Conservation (phyloP, 2,329 filamentous ascomycete genomes). For the Coniella lustricola region DNA sequence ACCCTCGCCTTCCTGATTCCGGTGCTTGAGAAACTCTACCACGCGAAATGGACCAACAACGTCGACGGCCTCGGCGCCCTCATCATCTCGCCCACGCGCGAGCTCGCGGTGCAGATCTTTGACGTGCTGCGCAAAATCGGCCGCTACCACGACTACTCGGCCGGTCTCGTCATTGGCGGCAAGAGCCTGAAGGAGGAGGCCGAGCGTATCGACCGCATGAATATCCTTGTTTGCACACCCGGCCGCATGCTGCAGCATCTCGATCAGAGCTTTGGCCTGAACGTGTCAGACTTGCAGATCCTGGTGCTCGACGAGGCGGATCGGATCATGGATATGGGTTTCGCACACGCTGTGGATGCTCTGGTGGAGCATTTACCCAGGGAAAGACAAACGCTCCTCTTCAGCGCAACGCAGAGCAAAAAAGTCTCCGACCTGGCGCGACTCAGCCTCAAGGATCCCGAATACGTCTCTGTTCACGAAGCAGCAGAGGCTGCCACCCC, state of each 20-base stretch:
- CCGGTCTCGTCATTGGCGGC: conserved; percentile 87
- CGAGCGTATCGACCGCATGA: conserved; percentile 71
- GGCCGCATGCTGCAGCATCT: conserved; percentile 93
- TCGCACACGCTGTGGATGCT: conserved; percentile 82
- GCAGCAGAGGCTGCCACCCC: conserved; percentile 74
- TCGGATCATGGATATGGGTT: conserved; percentile 96
- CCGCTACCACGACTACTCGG: conserved; percentile 81
- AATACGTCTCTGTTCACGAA: conserved; percentile 93
- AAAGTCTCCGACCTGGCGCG: conserved; percentile 87
- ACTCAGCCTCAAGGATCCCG: conserved; percentile 79
- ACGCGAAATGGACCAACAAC: conserved; percentile 78
- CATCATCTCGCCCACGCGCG: conserved; percentile 88
- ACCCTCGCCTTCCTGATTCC: conserved; percentile 89
- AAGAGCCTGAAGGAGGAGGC: conserved; percentile 84
- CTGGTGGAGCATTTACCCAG: conserved; percentile 86
- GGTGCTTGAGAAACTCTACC: conserved; percentile 86
- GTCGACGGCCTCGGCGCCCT: conserved; percentile 81
- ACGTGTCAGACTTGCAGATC: conserved; percentile 85
- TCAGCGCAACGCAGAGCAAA: conserved; percentile 93
- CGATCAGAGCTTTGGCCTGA: conserved; percentile 85
- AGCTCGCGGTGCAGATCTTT: conserved; percentile 95
- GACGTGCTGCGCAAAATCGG: conserved; percentile 88
- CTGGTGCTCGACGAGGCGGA: conserved; percentile 94
- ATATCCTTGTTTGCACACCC: conserved; percentile 92
- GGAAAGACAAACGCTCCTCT: conserved; percentile 82